Percentiles rank a stretch among this genome's conserved stretches.
phyloP scores from a whole-genome alignment of 805 yeast species.

The Wickerhamiella parazyma region DNA sequence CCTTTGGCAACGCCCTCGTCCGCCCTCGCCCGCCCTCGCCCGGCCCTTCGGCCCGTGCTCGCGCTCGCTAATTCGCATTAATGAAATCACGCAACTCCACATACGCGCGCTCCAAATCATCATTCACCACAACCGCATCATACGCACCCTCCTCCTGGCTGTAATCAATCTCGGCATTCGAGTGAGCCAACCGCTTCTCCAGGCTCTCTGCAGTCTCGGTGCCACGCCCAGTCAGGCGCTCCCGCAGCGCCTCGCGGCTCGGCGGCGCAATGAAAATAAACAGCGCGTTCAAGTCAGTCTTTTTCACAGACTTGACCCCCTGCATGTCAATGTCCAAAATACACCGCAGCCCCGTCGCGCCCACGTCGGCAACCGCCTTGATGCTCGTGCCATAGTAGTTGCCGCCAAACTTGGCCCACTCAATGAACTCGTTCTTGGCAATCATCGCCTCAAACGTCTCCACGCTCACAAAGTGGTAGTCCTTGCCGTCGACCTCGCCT shows the following conservation, averaged over 20 bases:
- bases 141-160: constrained; percentile 78
- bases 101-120: constrained; percentile 83
- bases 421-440: constrained; percentile 65
- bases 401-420: constrained; percentile 97
- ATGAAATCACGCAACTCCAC: constrained; percentile 65
- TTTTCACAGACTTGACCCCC: constrained; percentile 88
- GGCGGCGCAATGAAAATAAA: constrained; percentile 89
- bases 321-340: constrained; percentile 97
- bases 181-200: constrained; percentile 74
- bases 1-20: too few species aligned
- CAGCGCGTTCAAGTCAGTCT: constrained; percentile 69
- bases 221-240: constrained; percentile 77
- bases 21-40: too few species aligned
- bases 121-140: constrained; percentile 78
- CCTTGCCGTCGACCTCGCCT: constrained; percentile 81
- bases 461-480: constrained; percentile 75
- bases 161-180: constrained; percentile 76
- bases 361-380: constrained; percentile 67
- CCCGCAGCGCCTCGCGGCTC: constrained; percentile 59
- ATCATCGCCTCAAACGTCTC: constrained; percentile 70
- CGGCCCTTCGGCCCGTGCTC: neutral
- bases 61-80: neutral
- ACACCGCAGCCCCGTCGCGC: constrained; percentile 47
- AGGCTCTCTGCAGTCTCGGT: constrained; percentile 85
- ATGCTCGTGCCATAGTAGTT: constrained; percentile 93